A percentile compares a stretch with the other conserved stretches of the same genome.
phyloP scores from a whole-genome alignment of 345 rosid species.

The Boechera retrofracta region DNA sequence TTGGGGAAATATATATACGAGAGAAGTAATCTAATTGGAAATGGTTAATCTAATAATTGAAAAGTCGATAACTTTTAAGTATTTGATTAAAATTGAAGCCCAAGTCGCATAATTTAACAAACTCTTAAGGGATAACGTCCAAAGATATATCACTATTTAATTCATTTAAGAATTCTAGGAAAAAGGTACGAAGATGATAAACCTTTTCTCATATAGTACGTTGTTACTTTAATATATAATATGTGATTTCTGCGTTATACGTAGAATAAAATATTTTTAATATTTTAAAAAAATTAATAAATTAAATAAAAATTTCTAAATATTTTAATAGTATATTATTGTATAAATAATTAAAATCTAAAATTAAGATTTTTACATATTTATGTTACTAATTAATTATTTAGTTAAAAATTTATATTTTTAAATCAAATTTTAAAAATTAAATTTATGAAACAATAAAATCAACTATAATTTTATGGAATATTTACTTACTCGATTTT shows the following conservation, averaged over 20 bases:
- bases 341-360: too few species aligned
- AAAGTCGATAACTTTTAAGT: background rate
- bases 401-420: too few species aligned
- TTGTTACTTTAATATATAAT: background rate
- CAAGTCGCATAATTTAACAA: conserved; percentile 2
- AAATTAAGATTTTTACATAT: too few species aligned
- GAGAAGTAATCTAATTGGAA: background rate
- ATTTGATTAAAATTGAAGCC: background rate
- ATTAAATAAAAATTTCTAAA: too few species aligned
- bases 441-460: too few species aligned
- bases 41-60: conserved; percentile 1
- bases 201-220: background rate
- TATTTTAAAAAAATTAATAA: too few species aligned
- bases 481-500: too few species aligned
- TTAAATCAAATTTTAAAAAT: too few species aligned
- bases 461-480: too few species aligned
- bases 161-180: background rate
- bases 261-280: too few species aligned
- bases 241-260: background rate
- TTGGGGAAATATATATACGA: background rate
- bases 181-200: conserved; percentile 3
- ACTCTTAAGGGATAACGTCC: background rate
- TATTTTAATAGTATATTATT: too few species aligned
- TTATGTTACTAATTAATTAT: too few species aligned
- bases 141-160: background rate